Percentiles rank a stretch among this genome's conserved stretches.
phyloP scores from a whole-genome alignment of 345 rosid species.

The Mercurialis annua region DNA sequence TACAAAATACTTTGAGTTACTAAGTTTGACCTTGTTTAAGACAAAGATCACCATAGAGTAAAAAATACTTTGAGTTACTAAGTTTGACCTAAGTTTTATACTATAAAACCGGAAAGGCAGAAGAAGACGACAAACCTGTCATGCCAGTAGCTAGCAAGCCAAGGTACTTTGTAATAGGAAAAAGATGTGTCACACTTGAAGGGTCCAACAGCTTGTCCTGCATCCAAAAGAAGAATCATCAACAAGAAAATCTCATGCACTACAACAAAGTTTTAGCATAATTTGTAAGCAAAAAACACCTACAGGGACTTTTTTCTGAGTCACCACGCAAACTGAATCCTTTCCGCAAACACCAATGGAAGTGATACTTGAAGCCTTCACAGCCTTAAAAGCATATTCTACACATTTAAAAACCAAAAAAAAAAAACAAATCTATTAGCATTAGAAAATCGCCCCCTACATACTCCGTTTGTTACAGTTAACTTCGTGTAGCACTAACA shows the following conservation, averaged over 20 bases:
- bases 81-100: background rate
- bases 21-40: no score
- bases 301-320: constrained; percentile 99
- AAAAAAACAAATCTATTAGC: background rate
- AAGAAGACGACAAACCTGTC: constrained; percentile 53
- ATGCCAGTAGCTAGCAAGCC: constrained; percentile 97
- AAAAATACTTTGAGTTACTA: background rate
- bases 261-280: background rate
- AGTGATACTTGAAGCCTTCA: constrained; percentile 92
- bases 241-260: background rate
- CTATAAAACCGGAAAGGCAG: background rate
- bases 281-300: background rate
- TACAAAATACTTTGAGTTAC: background rate
- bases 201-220: constrained; percentile 99
- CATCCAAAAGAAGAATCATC: constrained; percentile 8
- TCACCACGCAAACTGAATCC: constrained; percentile 92
- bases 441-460: background rate
- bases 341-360: constrained; percentile 94
- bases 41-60: background rate
- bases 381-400: constrained; percentile 99
- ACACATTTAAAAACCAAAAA: background rate
- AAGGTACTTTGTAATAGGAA: constrained; percentile 85
- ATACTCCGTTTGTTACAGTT: background rate
- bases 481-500: background rate
- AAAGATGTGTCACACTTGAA: constrained; percentile 88